Base-by-base conservation (phyloP, 495 filamentous ascomycete genomes). In the Aspergillus nanangensis region DNA sequence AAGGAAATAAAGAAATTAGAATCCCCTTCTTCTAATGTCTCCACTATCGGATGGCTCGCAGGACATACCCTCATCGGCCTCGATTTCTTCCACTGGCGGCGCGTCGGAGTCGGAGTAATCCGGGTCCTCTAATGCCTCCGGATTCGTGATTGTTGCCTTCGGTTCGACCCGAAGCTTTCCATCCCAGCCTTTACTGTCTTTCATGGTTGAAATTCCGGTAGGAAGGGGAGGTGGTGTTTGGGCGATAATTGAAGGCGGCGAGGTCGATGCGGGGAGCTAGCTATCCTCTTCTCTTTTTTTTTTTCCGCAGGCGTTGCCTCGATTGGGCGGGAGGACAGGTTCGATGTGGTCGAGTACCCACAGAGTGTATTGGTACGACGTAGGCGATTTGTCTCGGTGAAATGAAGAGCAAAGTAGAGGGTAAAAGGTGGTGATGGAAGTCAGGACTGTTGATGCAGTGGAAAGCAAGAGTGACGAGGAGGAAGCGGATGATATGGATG, bases 41-140 rank as follows among this genome's bases (percentile, higher is more conserved):
- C 15, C 24, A 20, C 7, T n/a, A n/a, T n/a, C n/a, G n/a, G n/a
- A n/a, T n/a, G n/a, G n/a, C n/a, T n/a, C n/a, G n/a, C n/a, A n/a
- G n/a, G 19, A 57, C 69, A 50, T 68, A 85, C 86, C 88, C 73
- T 94, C 89, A 58, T 95, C 91, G 7, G 88, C 84, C 13, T 78
- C 70, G 45, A 95, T 87, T 60, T 86, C 75, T 36, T 93, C 84
- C 25, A 83, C 83, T 0, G 83, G 81, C 33, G 82, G 69, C 13
- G 87, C 86, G 51, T 92, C 84, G 36, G 89, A 86, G 55, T 93
- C 87, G 11, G 87, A 91, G 53, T 92, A 87, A 34, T 93, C 89
- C 1, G 87, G 82, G 52, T 94, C 90, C 29, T 83, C 83, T 21
- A 90, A 61, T 14, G 86, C 83, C 56, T 92, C 88, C 13, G 86